Evolutionary conservation across 495 filamentous ascomycete genomes (phyloP), one percentile per base, ranked within the genome.

Genomic region (Durotheca rogersii): DNA sequence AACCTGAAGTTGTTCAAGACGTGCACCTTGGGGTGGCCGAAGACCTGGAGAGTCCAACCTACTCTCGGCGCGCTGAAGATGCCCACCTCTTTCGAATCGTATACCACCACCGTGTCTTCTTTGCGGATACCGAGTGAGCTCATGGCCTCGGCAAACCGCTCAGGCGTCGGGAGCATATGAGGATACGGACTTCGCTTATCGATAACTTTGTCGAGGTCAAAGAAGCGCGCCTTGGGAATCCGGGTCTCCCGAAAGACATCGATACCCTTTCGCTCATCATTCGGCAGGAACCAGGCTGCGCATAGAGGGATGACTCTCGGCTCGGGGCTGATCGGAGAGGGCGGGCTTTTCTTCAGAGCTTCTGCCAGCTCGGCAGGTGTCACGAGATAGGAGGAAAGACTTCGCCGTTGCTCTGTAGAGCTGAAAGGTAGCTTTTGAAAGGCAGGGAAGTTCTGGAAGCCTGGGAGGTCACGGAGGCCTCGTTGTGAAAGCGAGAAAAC

Each of bases 251-350:
- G 77, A 76, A 90, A 97, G 47, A 84, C 82, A 31, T 88, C 72
- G 53, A 79, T 73, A 38, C 94, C 94, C 46, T 77, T 90, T 50
- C 90, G 86, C 10, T 72, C 62, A 49, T 93, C 90, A 72, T 95
- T 96, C 30, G 94, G 93, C 58, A 98, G 80, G 62, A 96, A 97
- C 93, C 93, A 98, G 23, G 89, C 81, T 29, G 90, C 93, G 65
- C 88, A 96, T 40, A 98, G 70, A 1, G 94, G 89, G 41, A 97
- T 81, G 20, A 90, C 83, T 52, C 88, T 82, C 0, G 93, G 85
- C 1, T 86, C 80, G 19, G 87, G 84, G 10, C 84, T 84, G 60
- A 90, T 85, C 51, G 84, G 83, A 47, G 79, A 83, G 0, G 83
- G 75, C 4, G 88, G 77, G 61, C 87, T 89, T 63, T 84, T 85